Evolutionary conservation across 306 rosid species (phyloP), one percentile per base, ranked within the genome.

Genomic region (Vigna hirtella): DNA sequence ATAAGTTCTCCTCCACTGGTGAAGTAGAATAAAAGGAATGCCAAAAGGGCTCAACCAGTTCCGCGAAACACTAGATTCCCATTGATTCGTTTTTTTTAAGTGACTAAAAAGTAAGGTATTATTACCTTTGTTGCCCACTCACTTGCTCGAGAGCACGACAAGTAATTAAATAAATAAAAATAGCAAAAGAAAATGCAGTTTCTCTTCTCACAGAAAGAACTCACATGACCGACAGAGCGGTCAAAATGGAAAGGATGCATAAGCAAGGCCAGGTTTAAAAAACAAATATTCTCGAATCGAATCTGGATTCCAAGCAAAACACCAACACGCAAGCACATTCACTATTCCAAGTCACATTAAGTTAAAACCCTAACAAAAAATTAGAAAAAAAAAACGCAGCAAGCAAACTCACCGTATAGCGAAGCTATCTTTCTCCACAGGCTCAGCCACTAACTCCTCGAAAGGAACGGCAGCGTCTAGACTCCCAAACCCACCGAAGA

Each of bases 401-500:
- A 7, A 78, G 40, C 48, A 13, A 77, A 77, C 85, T 79, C 86
- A 90, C 94, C 80, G 45, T 67, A 47, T 11, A 9, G 53, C 22
- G 69, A 38, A 73, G 40, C 81, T 51, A 43, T 51, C 65, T 38
- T 57, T 73, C 67, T 79, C 83, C 78, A 85, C 89, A 13, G 88
- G 77, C 67, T 87, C 90, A 3, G 61, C 79, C 26, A 84, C 36
- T 62, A 94, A 80, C 61, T 92, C 90, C 74, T 88, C 94, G 0
- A 77, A 87, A 8, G 90, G 86, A 14, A 83, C 83, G 7, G 92
- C 88, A 82, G 83, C 50, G 52, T 86, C 90, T 40, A 91, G 83
- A 73, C 89, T 91, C 65, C 72, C 95, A 7, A 88, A 86, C 52
- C 93, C 97, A 9, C 93, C 86, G 83, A 94, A 94, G 55, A 92